A percentile compares a stretch with the other conserved stretches of the same genome.
These are phyloP conservation scores for Talaromyces rugulosus DNA, from an alignment of 2,329 filamentous ascomycete species.

Conservation along the genomic window DNA sequence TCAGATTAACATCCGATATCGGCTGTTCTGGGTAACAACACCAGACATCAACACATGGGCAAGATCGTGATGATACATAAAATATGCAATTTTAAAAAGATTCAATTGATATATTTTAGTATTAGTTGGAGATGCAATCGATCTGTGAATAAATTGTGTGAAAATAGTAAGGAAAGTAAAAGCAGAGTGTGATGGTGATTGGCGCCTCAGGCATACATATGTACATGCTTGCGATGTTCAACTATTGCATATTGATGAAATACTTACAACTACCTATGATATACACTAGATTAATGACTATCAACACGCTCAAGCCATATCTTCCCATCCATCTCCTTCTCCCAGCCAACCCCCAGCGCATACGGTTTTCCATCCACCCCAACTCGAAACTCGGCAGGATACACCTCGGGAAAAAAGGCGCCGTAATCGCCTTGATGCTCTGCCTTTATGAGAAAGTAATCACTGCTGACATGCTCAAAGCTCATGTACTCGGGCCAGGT, in stretches of 20 bases:
- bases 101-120: background rate
- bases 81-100: too few relatives aligned
- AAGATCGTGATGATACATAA: too few relatives aligned
- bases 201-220: too few relatives aligned
- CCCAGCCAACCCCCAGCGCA: constrained; percentile 1
- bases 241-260: background rate
- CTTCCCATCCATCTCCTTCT: constrained; percentile 7
- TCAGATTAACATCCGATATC: background rate
- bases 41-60: too few relatives aligned
- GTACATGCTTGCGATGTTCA: too few relatives aligned
- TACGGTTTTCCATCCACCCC: background rate
- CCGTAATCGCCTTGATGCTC: background rate
- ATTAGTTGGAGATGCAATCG: background rate
- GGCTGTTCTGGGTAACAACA: too few relatives aligned
- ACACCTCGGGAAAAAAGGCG: background rate
- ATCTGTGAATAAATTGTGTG: background rate
- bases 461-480: constrained; percentile 10
- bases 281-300: background rate
- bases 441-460: constrained; percentile 6
- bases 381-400: constrained; percentile 6
- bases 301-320: constrained; percentile 10
- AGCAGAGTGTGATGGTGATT: too few relatives aligned
- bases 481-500: constrained; percentile 7
- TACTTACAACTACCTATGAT: background rate
- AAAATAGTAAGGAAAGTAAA: background rate